Evolutionary conservation across 345 rosid genomes (phyloP).

Genomic region (Syzygium oleosum): DNA sequence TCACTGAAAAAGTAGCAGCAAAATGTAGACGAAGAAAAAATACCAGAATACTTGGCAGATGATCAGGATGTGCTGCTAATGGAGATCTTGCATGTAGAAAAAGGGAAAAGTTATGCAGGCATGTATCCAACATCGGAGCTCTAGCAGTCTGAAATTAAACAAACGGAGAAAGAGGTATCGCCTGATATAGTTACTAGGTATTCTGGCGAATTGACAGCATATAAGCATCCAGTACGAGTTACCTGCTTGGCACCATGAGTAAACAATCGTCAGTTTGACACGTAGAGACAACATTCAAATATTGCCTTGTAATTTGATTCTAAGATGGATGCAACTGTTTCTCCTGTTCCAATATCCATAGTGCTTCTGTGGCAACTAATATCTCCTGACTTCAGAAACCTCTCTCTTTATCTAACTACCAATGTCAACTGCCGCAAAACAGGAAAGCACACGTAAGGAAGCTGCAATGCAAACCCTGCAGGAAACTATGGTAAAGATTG

Average conservation of each 20-base stretch:
- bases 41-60: not conserved
- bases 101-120: not conserved
- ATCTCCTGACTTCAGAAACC: not conserved
- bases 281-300: not conserved
- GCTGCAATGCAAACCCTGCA: constrained; percentile 38
- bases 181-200: not conserved
- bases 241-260: not conserved
- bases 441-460: constrained; percentile 52
- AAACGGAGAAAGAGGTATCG: not conserved
- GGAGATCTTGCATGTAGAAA: not conserved
- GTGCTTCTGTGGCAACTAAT: not conserved
- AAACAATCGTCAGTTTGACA: not conserved
- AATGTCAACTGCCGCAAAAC: not conserved
- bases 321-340: not conserved
- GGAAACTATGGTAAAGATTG: constrained; percentile 35
- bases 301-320: not conserved
- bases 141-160: not conserved
- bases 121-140: not conserved
- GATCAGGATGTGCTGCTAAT: not conserved
- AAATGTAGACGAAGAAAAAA: not conserved
- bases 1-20: not conserved
- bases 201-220: not conserved
- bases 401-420: not conserved
- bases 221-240: not conserved
- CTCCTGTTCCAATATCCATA: not conserved